Conservation (phyloP, 2,329 filamentous ascomycete genomes). For the Fusarium nelsonii region DNA sequence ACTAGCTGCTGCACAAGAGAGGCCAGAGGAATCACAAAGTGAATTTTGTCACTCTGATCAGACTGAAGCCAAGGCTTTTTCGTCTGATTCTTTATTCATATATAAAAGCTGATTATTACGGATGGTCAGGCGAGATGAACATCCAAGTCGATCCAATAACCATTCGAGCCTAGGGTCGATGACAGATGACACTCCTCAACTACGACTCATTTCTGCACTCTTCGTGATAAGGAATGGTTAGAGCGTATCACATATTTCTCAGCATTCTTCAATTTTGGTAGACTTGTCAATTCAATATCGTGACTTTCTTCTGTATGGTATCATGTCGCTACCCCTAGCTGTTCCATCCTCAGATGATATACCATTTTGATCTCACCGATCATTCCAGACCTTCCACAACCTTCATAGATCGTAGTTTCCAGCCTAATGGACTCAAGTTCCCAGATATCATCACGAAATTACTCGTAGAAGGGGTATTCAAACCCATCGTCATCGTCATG, state of each 20-base stretch:
- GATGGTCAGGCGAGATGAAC: neutral
- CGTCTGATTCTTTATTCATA: neutral
- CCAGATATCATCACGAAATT: neutral
- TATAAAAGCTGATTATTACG: neutral
- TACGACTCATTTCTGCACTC: neutral
- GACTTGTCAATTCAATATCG: conserved; percentile 2
- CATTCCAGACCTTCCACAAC: conserved; percentile 3
- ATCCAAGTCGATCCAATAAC: neutral
- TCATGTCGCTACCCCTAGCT: conserved; percentile 6
- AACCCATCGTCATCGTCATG: neutral
- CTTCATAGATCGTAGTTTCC: neutral
- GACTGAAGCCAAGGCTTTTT: fast-evolving
- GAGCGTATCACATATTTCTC: neutral
- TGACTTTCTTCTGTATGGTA: conserved; percentile 21
- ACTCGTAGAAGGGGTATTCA: conserved; percentile 27
- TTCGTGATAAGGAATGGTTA: neutral
- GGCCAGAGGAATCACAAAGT: neutral
- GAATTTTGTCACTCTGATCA: neutral
- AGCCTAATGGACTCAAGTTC: no score
- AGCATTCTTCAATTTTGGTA: neutral
- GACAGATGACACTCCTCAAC: conserved; percentile 3
- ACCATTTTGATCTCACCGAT: conserved; percentile 2
- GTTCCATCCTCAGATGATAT: conserved; percentile 18
- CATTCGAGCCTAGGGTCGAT: neutral
- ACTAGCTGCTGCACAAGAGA: conserved; percentile 1